Evolutionary conservation across 2,329 filamentous ascomycete genomes (phyloP), one percentile per base, ranked within the genome.

Genomic region (Trichoderma sp.): DNA sequence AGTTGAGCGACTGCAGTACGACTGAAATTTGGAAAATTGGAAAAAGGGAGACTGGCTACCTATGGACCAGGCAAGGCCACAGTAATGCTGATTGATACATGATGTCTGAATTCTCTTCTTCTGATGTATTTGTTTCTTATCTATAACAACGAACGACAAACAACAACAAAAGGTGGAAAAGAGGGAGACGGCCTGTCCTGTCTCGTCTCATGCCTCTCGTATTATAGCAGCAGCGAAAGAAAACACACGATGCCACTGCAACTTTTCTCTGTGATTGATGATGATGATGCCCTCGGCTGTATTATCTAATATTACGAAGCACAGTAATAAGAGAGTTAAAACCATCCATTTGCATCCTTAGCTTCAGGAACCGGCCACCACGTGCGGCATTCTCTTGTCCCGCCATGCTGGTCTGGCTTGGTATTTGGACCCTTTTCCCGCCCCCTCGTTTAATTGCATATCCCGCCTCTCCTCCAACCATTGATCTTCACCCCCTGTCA

Each of bases 361-460:
- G 63, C 63, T 67, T 45, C 71, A 74, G 75, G 68, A 72, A 66
- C 74, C 74, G 31, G 41, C 56, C 41, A 71, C 69, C 69, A 72
- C 69, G 69, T 72, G 71, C 62, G 41, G 62, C 50, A 45, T 31
- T 24, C 60, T 56, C 31, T 66, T 45, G 50, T 38, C 53, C 68
- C 50, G 65, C 31, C 72, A 14, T 63, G 45, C 53, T 31, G 21
- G 24, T 29, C 8, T 62, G 27, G 59, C 3, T 4, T 16, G 35
- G 35, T 16, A 38, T 16, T 38, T 38, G 35, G 35, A 62, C 60
- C 60, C 29, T 33, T 62, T 16, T 68, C 45, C 75, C 50, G 73
- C 65, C 62, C 72, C 38, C 38, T 74, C 78, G 76, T 66, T 77
- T 79, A 79, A 78, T 78, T 69, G 78, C 78, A 79, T 79, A 78